A percentile compares a stretch with the other conserved stretches of the same genome.
These are phyloP conservation scores for Aureobasidium namibiae DNA, from an alignment of 2,329 filamentous ascomycete genomes.

Conservation along the genomic window DNA sequence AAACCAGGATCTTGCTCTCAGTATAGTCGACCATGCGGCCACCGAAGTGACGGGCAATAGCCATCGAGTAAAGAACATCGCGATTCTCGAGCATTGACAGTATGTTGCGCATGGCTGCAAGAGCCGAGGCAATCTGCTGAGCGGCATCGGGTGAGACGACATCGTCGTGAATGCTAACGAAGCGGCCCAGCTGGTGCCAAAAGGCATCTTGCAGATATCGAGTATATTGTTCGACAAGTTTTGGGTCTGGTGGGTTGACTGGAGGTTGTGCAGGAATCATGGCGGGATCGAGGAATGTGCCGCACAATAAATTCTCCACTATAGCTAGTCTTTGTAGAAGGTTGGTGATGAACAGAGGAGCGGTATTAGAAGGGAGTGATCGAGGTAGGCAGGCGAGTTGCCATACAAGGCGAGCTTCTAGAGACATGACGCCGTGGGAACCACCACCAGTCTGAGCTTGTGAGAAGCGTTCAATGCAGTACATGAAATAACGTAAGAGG, in stretches of 20 bases:
- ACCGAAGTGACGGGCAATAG: conserved; percentile 67
- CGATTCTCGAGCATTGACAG: conserved; percentile 78
- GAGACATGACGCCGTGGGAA: conserved; percentile 33
- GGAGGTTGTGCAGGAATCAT: conserved; percentile 37
- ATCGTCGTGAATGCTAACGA: conserved; percentile 57
- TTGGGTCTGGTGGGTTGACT: conserved; percentile 21
- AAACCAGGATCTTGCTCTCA: conserved; percentile 20
- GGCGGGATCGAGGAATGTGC: conserved; percentile 59
- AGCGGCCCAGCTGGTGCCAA: conserved; percentile 71
- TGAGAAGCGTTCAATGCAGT: conserved; percentile 47
- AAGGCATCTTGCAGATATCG: conserved; percentile 42
- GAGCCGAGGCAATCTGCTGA: conserved; percentile 29
- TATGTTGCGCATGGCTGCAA: conserved; percentile 57
- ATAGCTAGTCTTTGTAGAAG: conserved; percentile 61
- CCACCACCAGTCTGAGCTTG: neutral
- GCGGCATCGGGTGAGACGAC: neutral
- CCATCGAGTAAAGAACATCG: conserved; percentile 84
- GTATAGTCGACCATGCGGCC: conserved; percentile 44
- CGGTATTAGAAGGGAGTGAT: conserved; percentile 18
- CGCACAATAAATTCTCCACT: conserved; percentile 68
- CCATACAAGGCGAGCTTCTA: conserved; percentile 55
- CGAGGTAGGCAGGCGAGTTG: conserved; percentile 45
- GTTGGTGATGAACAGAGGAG: conserved; percentile 42
- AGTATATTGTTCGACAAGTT: conserved; percentile 14
- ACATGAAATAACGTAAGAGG: conserved; percentile 58